phyloP scores from a whole-genome alignment of 106 monocot genomes.

The Xerophyta viscosa region DNA sequence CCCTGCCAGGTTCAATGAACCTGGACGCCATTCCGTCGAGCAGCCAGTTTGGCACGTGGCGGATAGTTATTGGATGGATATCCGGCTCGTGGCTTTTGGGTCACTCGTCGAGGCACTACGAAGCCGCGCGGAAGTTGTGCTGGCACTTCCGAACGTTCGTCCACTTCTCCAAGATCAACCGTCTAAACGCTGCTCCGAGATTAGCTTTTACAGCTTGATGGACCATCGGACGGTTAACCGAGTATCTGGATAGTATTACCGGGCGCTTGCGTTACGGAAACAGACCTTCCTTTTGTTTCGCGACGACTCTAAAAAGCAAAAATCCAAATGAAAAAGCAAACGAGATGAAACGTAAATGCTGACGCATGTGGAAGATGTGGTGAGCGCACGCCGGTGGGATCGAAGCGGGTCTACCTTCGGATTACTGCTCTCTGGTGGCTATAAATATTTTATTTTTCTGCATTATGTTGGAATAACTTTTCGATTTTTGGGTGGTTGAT shows the following conservation, averaged over 20 bases:
- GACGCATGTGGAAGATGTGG: not conserved
- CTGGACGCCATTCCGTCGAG: constrained; percentile 28
- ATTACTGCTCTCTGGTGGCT: no score
- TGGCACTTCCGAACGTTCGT: not conserved
- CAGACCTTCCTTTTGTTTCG: not conserved
- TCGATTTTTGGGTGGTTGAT: no score
- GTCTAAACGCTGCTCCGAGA: no score
- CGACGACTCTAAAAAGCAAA: not conserved
- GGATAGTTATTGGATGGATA: not conserved
- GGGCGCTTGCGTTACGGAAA: not conserved
- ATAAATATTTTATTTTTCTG: no score
- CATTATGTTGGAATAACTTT: no score
- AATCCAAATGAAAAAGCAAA: not conserved
- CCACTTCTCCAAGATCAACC: not conserved
- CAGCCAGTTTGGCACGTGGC: not conserved
- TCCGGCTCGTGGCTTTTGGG: not conserved
- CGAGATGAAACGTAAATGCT: not conserved
- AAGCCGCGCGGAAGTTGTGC: not conserved
- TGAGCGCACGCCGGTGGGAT: not conserved
- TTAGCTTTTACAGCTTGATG: no score
- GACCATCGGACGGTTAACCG: no score
- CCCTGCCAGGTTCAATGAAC: constrained; percentile 24
- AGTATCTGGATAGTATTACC: no score
- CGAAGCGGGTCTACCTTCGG: no score
- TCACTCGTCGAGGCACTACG: not conserved